Base-by-base conservation (phyloP, 1,139 yeast species). In the Geotrichum reessii region DNA sequence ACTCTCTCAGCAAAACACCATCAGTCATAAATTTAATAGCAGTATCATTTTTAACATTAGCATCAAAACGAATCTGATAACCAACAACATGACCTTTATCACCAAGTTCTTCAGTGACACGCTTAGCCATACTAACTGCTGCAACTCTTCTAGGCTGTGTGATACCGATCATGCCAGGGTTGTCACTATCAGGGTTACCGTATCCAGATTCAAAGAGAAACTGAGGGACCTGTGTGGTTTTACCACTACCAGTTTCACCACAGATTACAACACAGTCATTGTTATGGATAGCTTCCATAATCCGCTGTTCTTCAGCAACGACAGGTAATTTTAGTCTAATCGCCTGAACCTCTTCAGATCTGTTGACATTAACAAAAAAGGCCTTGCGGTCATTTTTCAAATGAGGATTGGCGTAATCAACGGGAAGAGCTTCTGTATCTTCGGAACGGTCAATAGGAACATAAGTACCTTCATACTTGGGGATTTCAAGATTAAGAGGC, bases 71-170 rank as follows among this genome's bases (percentile, higher is more conserved):
- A 60, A 95, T 87, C 71, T 93, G 98, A 70, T 93, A 84, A 9
- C 93, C 97, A 12, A 95, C 99, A 61, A 81, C 78, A 31, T 80
- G 72, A 3, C 88, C 86, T 65, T 87, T 90, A 63, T 85, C 81
- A 0, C 98, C 98, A 61, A 93, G 74, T 71, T 93, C 99, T 49
- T 79, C 78, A 0, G 85, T 78, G 4, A 93, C 97, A 74, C 99
- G 86, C 58, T 83, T 80, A 1, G 99, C 93, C 98, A 95, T 93
- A 4, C 98, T 88, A 4, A 95, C 96, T 0, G 99, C 97, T 4
- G 99, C 99, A 60, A 93, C 99, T 75, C 99, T 82, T 76, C 99
- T 83, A 0, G 99, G 99, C 73, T 93, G 99, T 0, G 99, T 93
- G 28, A 95, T 79, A 59, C 97, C 99, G 67, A 93, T 89, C 87